Evolutionary conservation across 768 basidiomycete genomes (phyloP).

Genomic region (Lactarius evosmus): DNA sequence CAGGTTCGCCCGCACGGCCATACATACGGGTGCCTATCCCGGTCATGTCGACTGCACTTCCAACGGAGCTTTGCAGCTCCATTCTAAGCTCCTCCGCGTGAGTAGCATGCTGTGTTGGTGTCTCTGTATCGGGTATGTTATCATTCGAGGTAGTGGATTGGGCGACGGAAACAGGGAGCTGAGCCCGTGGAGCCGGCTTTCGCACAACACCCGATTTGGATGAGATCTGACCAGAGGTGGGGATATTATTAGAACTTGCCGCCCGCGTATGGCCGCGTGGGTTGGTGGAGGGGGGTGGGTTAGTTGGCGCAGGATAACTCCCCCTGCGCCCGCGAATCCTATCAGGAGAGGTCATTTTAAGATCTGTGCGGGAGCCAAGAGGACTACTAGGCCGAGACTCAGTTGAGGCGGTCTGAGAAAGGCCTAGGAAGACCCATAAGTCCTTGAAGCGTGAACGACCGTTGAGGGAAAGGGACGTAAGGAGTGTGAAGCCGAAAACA

Average conservation of each 20-base stretch:
- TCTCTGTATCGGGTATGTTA: constrained; percentile 25
- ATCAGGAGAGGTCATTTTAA: constrained; percentile 26
- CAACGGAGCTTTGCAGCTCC: constrained; percentile 51
- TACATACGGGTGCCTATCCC: constrained; percentile 49
- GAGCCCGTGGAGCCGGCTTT: constrained; percentile 62
- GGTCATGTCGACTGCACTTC: constrained; percentile 57
- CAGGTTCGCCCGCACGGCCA: constrained; percentile 26
- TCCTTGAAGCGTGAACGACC: constrained; percentile 71
- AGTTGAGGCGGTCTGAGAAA: constrained; percentile 34
- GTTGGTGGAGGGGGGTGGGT: not conserved
- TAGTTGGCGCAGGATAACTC: constrained; percentile 11
- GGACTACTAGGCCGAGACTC: constrained; percentile 39
- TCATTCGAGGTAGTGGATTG: constrained; percentile 31
- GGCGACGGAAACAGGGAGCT: constrained; percentile 56
- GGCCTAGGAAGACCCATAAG: constrained; percentile 72
- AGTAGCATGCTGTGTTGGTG: constrained; percentile 7
- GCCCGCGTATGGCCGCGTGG: constrained; percentile 19
- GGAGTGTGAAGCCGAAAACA: constrained; percentile 60
- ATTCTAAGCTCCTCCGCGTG: constrained; percentile 30
- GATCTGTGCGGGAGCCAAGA: constrained; percentile 37
- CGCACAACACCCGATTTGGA: constrained; percentile 45
- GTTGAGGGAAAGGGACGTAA: constrained; percentile 69
- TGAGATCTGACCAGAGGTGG: constrained; percentile 29
- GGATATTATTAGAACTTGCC: constrained; percentile 20
- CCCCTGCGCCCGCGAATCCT: constrained; percentile 18